These are phyloP conservation scores for Dissoconium aciculare DNA, from an alignment of 2,329 filamentous ascomycete genomes.

Conservation along the genomic window DNA sequence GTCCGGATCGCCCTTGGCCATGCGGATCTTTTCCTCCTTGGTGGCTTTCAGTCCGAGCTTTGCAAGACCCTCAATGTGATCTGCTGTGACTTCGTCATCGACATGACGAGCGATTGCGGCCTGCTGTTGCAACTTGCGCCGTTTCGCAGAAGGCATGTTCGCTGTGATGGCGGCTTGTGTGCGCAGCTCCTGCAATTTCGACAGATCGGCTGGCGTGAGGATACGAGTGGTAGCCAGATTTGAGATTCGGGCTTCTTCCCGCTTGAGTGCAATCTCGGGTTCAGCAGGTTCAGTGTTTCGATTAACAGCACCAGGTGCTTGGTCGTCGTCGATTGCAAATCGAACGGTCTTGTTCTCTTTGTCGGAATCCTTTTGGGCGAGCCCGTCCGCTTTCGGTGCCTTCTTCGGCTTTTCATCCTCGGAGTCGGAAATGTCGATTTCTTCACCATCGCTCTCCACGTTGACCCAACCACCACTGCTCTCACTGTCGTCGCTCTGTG, in stretches of 20 bases:
- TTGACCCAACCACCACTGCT: constrained; percentile 88
- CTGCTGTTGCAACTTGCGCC: constrained; percentile 22
- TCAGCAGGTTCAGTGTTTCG: constrained; percentile 20
- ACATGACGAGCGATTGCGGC: constrained; percentile 41
- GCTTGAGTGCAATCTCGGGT: constrained; percentile 17
- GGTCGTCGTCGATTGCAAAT: constrained; percentile 9
- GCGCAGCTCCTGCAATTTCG: constrained; percentile 81
- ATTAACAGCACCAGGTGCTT: constrained; percentile 16
- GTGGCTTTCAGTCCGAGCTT: constrained; percentile 64
- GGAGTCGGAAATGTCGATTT: constrained; percentile 55
- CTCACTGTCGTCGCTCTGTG: constrained; percentile 46
- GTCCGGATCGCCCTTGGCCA: constrained; percentile 69
- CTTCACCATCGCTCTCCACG: constrained; percentile 65
- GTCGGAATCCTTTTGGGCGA: constrained; percentile 29
- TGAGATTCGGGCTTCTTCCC: constrained; percentile 30
- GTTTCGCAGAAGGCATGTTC: constrained; percentile 32
- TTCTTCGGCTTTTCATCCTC: constrained; percentile 54
- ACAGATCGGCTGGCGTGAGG: constrained; percentile 88
- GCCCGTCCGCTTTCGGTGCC: constrained; percentile 24
- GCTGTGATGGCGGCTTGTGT: constrained; percentile 57
- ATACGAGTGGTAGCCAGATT: constrained; percentile 86
- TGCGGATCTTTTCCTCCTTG: constrained; percentile 75
- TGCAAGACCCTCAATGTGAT: constrained; percentile 78
- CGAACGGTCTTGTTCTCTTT: constrained; percentile 5
- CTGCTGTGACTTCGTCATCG: constrained; percentile 77